Evolutionary conservation across 768 basidiomycete species (phyloP).

Genomic region (Calocybe cyanea): DNA sequence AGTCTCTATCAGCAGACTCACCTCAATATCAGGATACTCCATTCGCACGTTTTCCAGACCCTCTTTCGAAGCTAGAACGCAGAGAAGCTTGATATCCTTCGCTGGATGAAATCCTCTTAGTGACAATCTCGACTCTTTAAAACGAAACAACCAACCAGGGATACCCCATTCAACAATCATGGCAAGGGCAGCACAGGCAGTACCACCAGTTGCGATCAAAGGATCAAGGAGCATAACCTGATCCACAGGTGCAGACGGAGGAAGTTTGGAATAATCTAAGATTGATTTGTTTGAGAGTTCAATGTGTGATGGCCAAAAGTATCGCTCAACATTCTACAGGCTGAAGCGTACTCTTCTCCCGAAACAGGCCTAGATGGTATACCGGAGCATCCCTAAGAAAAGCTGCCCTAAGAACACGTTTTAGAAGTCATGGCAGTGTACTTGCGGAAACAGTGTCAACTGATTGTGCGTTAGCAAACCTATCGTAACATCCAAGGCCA

Average conservation of each 20-base stretch:
- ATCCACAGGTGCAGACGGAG: conserved; percentile 71
- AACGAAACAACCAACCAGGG: conserved; percentile 40
- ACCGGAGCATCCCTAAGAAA: conserved; percentile 66
- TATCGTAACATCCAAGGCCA: background rate
- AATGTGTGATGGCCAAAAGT: background rate
- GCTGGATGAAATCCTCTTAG: conserved; percentile 32
- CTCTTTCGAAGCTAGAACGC: conserved; percentile 71
- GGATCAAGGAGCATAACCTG: conserved; percentile 88
- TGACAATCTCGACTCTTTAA: conserved; percentile 2
- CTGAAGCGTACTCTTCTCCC: conserved; percentile 83
- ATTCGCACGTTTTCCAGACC: conserved; percentile 66
- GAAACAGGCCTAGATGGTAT: conserved; percentile 86
- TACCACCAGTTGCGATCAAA: conserved; percentile 91
- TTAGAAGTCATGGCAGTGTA: conserved; percentile 10
- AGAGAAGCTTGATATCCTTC: conserved; percentile 74
- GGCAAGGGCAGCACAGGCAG: conserved; percentile 78
- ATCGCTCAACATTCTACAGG: conserved; percentile 85
- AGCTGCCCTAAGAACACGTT: background rate
- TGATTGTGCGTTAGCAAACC: conserved; percentile 16
- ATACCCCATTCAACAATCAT: conserved; percentile 89
- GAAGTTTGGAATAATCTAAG: conserved; percentile 90
- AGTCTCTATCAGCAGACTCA: conserved; percentile 20
- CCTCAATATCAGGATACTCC: conserved; percentile 80
- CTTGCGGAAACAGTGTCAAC: conserved; percentile 81
- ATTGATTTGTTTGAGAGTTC: background rate